Base-by-base conservation (phyloP, 225 moss, liverwort and hornwort species). In the Climacium dendroides region DNA sequence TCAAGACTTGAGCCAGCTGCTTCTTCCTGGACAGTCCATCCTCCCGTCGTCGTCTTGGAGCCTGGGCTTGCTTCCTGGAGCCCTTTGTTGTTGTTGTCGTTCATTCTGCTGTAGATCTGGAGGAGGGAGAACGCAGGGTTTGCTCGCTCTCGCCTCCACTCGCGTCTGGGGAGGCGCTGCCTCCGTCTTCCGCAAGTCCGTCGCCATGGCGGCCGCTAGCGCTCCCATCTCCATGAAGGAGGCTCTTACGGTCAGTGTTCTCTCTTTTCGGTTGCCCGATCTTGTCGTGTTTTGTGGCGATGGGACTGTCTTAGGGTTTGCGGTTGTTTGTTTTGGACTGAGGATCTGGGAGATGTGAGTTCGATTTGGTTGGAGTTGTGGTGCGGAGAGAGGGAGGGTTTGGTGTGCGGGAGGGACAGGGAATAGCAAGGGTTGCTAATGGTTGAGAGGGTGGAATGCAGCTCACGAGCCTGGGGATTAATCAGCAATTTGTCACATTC, bases 221-320 rank as follows among this genome's bases (percentile, higher is more conserved):
- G 98, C 98, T 82, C 98, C 98, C 89, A 98, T 98, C 94, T 94
- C 96, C 86, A 98, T 98, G 98, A 96, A 96, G 93, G 98, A 98
- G 96, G 98, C 95, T 81, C 93, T 98, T 45, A 98, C 98, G 93
- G 97, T 97, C 81, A 90, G 97, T 91, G 58, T 53, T 58, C 47
- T 61, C 72, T 50, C 34, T 15, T 15, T 50, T 47, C 15, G 62
- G 62, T 47, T 69, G 78, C 58, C 78, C 81, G 88, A 88, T 88
- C 87, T 86, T 78, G 48, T 66, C 73, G 45, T 74, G 43, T n/a
- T 62, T 52, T 52, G 52, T 50, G 71, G 43, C 65, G 59, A 47
- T 75, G 74, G 10, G 29, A 28, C 71, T 67, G 12, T 6, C 63
- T 60, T 84, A 89, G 89, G 89, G 89, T 89, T 89, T 74, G 25